Percentiles rank a stretch among this genome's conserved stretches.
Conservation (phyloP, 2,329 filamentous ascomycete species). For the Calonectria pteridis region DNA sequence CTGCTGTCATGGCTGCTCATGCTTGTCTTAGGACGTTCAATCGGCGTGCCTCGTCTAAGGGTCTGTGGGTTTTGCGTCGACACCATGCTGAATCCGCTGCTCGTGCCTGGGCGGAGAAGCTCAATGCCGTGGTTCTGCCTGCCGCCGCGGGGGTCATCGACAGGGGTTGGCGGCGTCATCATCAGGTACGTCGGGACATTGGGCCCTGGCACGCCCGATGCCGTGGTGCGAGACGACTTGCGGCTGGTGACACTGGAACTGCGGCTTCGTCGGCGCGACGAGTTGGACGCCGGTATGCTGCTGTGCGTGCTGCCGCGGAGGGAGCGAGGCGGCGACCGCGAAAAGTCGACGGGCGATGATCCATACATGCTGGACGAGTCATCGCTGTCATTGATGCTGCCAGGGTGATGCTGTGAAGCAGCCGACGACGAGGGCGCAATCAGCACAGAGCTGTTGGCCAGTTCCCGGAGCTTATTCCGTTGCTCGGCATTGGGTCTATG, state of each 20-base stretch:
- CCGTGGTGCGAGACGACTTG: conserved; percentile 56
- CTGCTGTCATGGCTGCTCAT: conserved; percentile 44
- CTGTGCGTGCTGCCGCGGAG: conserved; percentile 62
- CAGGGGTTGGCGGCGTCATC: conserved; percentile 62
- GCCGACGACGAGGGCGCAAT: conserved; percentile 60
- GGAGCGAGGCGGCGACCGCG: conserved; percentile 68
- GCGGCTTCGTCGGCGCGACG: conserved; percentile 61
- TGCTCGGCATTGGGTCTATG: conserved; percentile 86
- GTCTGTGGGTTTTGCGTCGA: conserved; percentile 35
- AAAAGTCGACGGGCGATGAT: conserved; percentile 68
- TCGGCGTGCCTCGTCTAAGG: conserved; percentile 39
- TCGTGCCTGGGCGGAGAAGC: conserved; percentile 49
- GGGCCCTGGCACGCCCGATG: conserved; percentile 41
- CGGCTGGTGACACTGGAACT: conserved; percentile 66
- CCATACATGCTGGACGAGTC: conserved; percentile 69
- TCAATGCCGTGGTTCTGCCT: conserved; percentile 46
- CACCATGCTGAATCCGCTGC: conserved; percentile 44
- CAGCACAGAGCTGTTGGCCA: conserved; percentile 83
- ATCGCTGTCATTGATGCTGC: conserved; percentile 65
- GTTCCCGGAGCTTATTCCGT: conserved; percentile 82
- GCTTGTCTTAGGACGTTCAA: conserved; percentile 49
- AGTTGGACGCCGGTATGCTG: conserved; percentile 54
- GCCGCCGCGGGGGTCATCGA: conserved; percentile 42
- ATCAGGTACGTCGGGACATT: conserved; percentile 57
- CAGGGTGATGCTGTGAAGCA: conserved; percentile 52